Evolutionary conservation across 1,284 basidiomycete species (phyloP).

Genomic region (Albatrellus sp.): DNA sequence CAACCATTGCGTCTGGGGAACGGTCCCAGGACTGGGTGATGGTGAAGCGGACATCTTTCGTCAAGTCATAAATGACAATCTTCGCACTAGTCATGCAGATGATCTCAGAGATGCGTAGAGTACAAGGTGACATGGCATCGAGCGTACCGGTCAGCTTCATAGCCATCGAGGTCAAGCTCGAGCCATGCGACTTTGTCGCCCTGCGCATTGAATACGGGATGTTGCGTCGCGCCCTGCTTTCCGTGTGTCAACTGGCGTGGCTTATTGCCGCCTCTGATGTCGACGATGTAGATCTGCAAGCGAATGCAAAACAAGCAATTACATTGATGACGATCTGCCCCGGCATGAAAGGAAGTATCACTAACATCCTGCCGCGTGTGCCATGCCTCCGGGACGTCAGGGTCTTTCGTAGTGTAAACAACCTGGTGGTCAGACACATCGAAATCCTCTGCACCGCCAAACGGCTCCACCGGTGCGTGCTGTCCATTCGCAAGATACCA

Average conservation of each 20-base stretch:
- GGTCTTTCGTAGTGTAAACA: conserved; percentile 79
- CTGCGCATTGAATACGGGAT: conserved; percentile 52
- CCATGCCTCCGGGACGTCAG: conserved; percentile 55
- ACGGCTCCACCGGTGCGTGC: conserved; percentile 72
- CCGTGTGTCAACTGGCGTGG: conserved; percentile 68
- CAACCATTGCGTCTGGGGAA: conserved; percentile 49
- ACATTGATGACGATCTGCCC: too few species aligned
- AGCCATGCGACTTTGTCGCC: conserved; percentile 77
- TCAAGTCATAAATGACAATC: conserved; percentile 69
- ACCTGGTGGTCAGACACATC: conserved; percentile 57
- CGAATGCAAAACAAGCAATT: background rate
- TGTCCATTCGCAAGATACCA: conserved; percentile 17
- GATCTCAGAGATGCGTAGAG: background rate
- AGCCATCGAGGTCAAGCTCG: conserved; percentile 76
- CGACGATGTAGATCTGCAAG: conserved; percentile 51
- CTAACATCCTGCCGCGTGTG: conserved; percentile 72
- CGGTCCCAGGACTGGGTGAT: conserved; percentile 78
- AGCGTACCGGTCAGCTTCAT: conserved; percentile 65
- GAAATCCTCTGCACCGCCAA: conserved; percentile 69
- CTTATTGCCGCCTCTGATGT: conserved; percentile 32
- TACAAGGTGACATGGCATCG: conserved; percentile 4
- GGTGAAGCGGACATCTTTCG: conserved; percentile 51
- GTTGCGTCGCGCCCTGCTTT: conserved; percentile 69
- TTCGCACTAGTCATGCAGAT: conserved; percentile 37
- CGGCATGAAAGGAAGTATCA: background rate